These are phyloP conservation scores for Immersiella caudata DNA, from an alignment of 495 filamentous ascomycete genomes.

Conservation along the genomic window DNA sequence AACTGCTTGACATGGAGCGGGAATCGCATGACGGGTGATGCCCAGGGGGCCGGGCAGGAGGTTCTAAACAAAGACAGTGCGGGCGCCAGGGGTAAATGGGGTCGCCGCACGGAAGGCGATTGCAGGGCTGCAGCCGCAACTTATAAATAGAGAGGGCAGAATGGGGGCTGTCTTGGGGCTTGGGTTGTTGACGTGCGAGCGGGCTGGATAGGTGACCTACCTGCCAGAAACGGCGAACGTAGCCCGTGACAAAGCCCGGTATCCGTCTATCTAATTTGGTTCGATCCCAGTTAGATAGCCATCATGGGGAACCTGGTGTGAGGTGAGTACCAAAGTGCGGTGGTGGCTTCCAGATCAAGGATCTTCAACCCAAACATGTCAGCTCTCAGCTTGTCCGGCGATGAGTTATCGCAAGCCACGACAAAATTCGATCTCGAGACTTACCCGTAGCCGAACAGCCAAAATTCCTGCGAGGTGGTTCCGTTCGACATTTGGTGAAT, in stretches of 20 bases:
- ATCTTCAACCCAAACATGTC: conserved; percentile 55
- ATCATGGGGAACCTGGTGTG: background rate
- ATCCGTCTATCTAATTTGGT: conserved; percentile 70
- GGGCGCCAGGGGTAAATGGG: background rate
- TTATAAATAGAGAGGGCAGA: background rate
- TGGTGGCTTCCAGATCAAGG: conserved; percentile 97
- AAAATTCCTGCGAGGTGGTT: conserved; percentile 61
- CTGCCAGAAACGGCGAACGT: conserved; percentile 98
- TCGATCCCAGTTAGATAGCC: conserved; percentile 28
- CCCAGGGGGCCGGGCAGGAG: background rate
- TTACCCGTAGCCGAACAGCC: conserved; percentile 93
- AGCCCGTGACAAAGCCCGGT: conserved; percentile 90
- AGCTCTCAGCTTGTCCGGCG: conserved; percentile 25
- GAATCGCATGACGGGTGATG: conserved; percentile 7
- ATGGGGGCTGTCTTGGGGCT: background rate
- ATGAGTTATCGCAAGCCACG: conserved; percentile 7
- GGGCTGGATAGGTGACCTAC: conserved; percentile 47
- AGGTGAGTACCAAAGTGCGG: conserved; percentile 78
- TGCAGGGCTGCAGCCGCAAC: background rate
- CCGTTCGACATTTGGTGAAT: conserved; percentile 19
- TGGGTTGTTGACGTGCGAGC: background rate
- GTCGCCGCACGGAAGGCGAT: background rate
- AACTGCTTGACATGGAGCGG: conserved; percentile 11
- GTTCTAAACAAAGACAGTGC: conserved; percentile 1
- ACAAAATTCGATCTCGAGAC: conserved; percentile 26